Evolutionary conservation across 2,329 filamentous ascomycete genomes (phyloP).

Genomic region (Akanthomyces muscarius): DNA sequence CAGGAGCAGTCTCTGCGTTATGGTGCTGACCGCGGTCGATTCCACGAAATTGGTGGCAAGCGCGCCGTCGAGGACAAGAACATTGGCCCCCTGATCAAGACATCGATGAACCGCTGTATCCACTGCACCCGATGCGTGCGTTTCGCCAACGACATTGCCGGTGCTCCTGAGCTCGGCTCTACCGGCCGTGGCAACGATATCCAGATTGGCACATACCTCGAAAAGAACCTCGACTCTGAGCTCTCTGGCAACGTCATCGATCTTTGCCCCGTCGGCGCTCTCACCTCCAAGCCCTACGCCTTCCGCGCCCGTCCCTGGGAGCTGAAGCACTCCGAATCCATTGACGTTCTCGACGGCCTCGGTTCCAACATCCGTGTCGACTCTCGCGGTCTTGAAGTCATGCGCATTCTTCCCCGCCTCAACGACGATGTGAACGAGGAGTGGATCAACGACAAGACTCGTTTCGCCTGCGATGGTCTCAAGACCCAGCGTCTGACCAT

Average conservation of each 20-base stretch:
- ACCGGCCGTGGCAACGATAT: constrained; percentile 94
- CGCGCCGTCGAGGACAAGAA: constrained; percentile 99
- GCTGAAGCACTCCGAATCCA: constrained; percentile 89
- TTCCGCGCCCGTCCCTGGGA: constrained; percentile 98
- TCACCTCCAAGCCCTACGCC: constrained; percentile 95
- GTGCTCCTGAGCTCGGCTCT: constrained; percentile 91
- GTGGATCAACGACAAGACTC: constrained; percentile 98
- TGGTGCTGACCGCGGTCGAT: constrained; percentile 89
- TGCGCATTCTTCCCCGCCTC: constrained; percentile 86
- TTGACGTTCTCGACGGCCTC: constrained; percentile 88
- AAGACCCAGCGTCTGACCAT: constrained; percentile 95
- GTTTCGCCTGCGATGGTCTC: constrained; percentile 93
- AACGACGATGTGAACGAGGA: constrained; percentile 99
- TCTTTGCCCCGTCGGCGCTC: constrained; percentile 92
- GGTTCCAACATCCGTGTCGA: constrained; percentile 95
- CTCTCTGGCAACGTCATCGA: constrained; percentile 97
- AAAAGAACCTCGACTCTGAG: constrained; percentile 89
- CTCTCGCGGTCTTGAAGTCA: constrained; percentile 88
- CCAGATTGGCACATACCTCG: constrained; percentile 96
- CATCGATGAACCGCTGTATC: constrained; percentile 99
- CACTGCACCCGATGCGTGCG: constrained; percentile 98
- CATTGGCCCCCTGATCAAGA: constrained; percentile 96
- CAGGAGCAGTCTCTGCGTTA: constrained; percentile 99
- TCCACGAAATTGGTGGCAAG: constrained; percentile 94
- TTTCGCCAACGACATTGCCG: constrained; percentile 96